Base-by-base conservation (phyloP, 2,329 filamentous ascomycete species). In the Fusarium stilboides region DNA sequence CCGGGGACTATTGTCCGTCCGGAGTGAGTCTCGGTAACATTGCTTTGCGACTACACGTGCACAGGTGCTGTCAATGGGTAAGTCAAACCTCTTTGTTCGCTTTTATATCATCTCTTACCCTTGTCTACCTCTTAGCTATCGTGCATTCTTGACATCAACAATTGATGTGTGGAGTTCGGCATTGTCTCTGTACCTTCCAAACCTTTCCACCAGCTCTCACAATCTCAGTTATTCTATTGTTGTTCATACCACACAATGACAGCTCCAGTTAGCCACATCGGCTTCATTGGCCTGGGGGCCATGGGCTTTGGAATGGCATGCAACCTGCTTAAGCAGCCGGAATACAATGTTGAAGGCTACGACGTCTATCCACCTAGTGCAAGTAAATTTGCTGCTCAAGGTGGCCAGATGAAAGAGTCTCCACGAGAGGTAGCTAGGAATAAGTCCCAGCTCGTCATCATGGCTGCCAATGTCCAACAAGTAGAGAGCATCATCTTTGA, bases 241-340 rank as follows among this genome's bases (percentile, higher is more conserved):
- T 31, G 10, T 31, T 31, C 28, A 31, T 31, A 12, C 9, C 36
- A 9, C 15, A 36, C 34, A 17, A 36, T 36, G 34, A 36, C 34
- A 4, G 34, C 34, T n/a, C 15, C n/a, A 8, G 34, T n/a, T 9
- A 20, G 45, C 45, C 26, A 12, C 14, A 15, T 67, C 17, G 55
- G 50, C 26, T 60, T 69, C 45, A 26, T 61, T 39, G 65, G 62
- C 56, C 55, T 63, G 3, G 55, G 59, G 8, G 50, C 55, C 22
- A 44, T 52, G 24, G 55, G 60, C 8, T 40, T 57, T 22, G 55
- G 42, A 24, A 60, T 67, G 63, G 63, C 63, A 7, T 44, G 22
- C 13, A 57, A 58, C 24, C 45, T 62, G 14, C 22, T 59, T 3
- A 28, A 28, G 19, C 34, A n/a, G 17, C 7, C 34, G 8, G 34